A percentile compares a stretch with the other conserved stretches of the same genome.
These are phyloP conservation scores for Penicillium flavigenum DNA, from an alignment of 495 filamentous ascomycete species.

Conservation along the genomic window DNA sequence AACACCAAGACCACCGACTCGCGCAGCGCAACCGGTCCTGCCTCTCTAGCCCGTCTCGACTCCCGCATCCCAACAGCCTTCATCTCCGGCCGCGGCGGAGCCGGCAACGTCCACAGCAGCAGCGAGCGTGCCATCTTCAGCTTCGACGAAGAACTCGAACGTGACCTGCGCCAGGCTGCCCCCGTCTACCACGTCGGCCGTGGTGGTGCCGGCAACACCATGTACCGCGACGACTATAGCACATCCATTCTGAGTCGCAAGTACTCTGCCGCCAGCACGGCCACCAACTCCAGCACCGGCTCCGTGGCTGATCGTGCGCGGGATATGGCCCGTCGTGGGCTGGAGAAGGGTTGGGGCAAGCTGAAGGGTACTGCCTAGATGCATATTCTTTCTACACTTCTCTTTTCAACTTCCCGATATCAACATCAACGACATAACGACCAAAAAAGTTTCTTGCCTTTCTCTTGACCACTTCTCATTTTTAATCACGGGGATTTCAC, in stretches of 20 bases:
- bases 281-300: slow-evolving; percentile 39
- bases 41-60: slow-evolving; percentile 49
- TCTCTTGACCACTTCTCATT: slow-evolving; percentile 7
- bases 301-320: slow-evolving; percentile 43
- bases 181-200: slow-evolving; percentile 81
- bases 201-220: slow-evolving; percentile 84
- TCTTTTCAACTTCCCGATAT: neutral
- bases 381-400: neutral
- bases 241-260: slow-evolving; percentile 38
- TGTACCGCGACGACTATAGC: slow-evolving; percentile 39
- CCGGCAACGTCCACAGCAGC: slow-evolving; percentile 76
- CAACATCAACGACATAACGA: slow-evolving; percentile 32
- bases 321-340: slow-evolving; percentile 41
- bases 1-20: slow-evolving; percentile 58
- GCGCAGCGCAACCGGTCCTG: slow-evolving; percentile 53
- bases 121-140: slow-evolving; percentile 72
- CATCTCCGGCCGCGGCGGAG: slow-evolving; percentile 82
- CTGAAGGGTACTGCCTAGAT: slow-evolving; percentile 41
- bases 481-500: slow-evolving; percentile 20
- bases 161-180: slow-evolving; percentile 60
- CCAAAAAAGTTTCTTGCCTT: slow-evolving; percentile 32
- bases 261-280: slow-evolving; percentile 39
- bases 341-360: slow-evolving; percentile 49
- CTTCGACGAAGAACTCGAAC: slow-evolving; percentile 89
- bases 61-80: slow-evolving; percentile 51